These are phyloP conservation scores for Solanum habrochaites DNA, from an alignment of 257 asterid genomes.

Conservation along the genomic window DNA sequence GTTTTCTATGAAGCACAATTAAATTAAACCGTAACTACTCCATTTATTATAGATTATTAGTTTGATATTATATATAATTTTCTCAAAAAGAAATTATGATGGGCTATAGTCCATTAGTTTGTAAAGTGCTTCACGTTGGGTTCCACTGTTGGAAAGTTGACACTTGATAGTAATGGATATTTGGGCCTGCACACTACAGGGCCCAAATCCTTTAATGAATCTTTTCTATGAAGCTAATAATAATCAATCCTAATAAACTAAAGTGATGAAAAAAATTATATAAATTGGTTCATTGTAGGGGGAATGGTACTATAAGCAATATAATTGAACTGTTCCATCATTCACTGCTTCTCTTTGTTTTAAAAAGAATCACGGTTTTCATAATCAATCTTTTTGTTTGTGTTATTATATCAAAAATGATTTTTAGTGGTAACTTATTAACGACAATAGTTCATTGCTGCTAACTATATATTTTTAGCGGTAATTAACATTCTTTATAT, in stretches of 20 bases:
- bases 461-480: no score
- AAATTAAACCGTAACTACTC: no score
- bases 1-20: no score
- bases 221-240: neutral
- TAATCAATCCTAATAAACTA: no score
- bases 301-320: neutral
- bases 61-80: no score
- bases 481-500: no score
- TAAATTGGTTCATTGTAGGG: neutral
- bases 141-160: neutral
- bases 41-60: no score
- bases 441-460: no score
- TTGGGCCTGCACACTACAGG: neutral
- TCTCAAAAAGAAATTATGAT: neutral
- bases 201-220: neutral
- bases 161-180: neutral
- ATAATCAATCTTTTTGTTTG: neutral
- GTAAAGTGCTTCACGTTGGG: no score
- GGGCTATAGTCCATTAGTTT: neutral
- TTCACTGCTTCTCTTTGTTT: neutral
- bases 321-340: neutral
- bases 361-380: neutral
- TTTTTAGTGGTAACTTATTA: no score
- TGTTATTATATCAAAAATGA: no score
- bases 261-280: neutral